A percentile compares a stretch with the other conserved stretches of the same genome.
phyloP scores from a whole-genome alignment of 2,329 filamentous ascomycete species.

The Pyrenophora teres region DNA sequence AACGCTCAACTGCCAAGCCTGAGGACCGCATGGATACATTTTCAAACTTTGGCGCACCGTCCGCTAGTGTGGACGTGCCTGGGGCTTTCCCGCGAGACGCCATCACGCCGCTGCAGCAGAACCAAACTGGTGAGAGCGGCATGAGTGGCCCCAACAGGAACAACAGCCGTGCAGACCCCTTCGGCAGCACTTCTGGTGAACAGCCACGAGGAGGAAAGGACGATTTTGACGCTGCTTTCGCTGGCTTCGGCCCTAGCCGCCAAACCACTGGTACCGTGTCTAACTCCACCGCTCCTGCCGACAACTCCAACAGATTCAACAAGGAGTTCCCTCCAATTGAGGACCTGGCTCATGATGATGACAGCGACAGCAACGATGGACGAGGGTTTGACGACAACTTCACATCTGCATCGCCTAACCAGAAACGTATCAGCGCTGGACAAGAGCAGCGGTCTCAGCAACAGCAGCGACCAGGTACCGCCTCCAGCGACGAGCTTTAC shows the following conservation, averaged over 20 bases:
- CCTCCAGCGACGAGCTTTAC: conserved; percentile 39
- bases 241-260: conserved; percentile 66
- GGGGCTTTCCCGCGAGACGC: conserved; percentile 55
- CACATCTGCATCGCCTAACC: conserved; percentile 62
- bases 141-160: conserved; percentile 54
- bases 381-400: conserved; percentile 93
- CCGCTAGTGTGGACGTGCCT: conserved; percentile 45
- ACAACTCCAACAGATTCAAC: conserved; percentile 59
- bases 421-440: conserved; percentile 35
- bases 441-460: conserved; percentile 34
- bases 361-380: conserved; percentile 73
- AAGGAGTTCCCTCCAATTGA: conserved; percentile 92
- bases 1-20: conserved; percentile 39
- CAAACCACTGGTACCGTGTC: conserved; percentile 53
- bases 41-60: conserved; percentile 44
- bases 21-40: conserved; percentile 50
- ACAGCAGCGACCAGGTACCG: conserved; percentile 35
- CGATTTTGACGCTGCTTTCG: conserved; percentile 85
- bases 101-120: conserved; percentile 53
- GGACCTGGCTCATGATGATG: conserved; percentile 80
- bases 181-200: conserved; percentile 38
- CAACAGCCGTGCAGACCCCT: conserved; percentile 51
- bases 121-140: conserved; percentile 54
- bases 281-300: conserved; percentile 34
- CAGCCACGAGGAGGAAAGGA: conserved; percentile 62